Evolutionary conservation across 768 basidiomycete species (phyloP), one percentile per base, ranked within the genome.

Genomic region (Floccularia luteovirens): DNA sequence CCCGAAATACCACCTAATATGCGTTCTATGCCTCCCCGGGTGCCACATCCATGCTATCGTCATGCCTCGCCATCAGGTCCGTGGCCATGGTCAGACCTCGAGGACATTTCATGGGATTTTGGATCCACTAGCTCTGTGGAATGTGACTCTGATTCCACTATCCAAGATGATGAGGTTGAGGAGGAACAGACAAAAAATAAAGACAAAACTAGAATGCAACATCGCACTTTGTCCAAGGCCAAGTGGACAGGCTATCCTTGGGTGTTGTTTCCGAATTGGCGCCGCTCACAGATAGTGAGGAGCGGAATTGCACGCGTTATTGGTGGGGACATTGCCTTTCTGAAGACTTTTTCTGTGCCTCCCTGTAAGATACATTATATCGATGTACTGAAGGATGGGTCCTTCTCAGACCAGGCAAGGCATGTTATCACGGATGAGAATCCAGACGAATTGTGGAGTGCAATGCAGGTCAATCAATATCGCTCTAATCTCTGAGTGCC

Each of bases 231-330:
- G 28, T 13, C 42, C 44, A 41, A 52, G 4, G 37, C 17, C n/a
- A 42, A 43, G 24, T 66, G 69, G 67, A 52, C 38, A 37, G 55
- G 49, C 10, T 68, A 69, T 35, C 69, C 67, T 2, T 57, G 60
- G 19, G 54, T 60, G 0, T 50, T 52, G 23, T 79, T 72, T 43
- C 72, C 70, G 23, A 79, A 76, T 44, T 77, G 77, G 77, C 74
- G 69, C 1, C 40, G 46, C 3, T 47, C 48, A 12, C 73, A 74
- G 41, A 53, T 66, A n/a, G 43, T 49, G 31, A 58, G 59, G 33
- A 66, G 65, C 37, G 54, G 57, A 28, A 69, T 70, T 32, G 43
- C 49, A 5, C 51, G 49, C 5, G 59, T 58, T 4, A 61, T 66
- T 16, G 25, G 39, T 3, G 50, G 59, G 13, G 55, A 59, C 17